Evolutionary conservation across 2,329 filamentous ascomycete genomes (phyloP).

Genomic region (Clarireedia hainanense): DNA sequence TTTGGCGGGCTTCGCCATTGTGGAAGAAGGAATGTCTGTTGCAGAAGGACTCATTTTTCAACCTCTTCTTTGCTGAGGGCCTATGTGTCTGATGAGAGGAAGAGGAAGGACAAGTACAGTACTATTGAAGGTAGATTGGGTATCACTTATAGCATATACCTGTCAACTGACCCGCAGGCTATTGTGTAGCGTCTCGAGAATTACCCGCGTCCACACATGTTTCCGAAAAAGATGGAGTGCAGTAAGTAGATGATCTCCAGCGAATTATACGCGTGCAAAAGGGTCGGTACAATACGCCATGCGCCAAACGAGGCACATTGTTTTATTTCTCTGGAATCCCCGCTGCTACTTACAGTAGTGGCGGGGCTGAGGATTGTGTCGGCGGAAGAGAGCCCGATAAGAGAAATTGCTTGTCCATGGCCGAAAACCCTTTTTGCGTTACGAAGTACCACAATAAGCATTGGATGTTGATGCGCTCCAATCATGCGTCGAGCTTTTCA

Average conservation of each 20-base stretch:
- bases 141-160: conserved; percentile 1
- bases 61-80: background rate
- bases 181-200: background rate
- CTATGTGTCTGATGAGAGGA: no score
- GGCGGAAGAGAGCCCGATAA: conserved; percentile 10
- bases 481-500: background rate
- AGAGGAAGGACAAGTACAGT: no score
- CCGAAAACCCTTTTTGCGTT: background rate
- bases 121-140: background rate
- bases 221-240: background rate
- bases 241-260: background rate
- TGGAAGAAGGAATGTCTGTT: conserved; percentile 15
- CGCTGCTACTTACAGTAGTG: background rate
- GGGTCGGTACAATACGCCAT: background rate
- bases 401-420: background rate
- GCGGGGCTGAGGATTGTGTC: conserved; percentile 4
- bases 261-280: conserved; percentile 8
- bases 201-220: conserved; percentile 2
- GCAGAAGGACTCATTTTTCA: conserved; percentile 23
- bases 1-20: conserved; percentile 44
- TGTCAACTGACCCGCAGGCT: conserved; percentile 6
- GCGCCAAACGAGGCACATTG: background rate
- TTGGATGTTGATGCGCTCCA: conserved; percentile 10
- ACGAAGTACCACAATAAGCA: background rate
- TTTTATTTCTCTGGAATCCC: background rate